Evolutionary conservation across 2,329 filamentous ascomycete species (phyloP).

Genomic region (Plenodomus tracheiphilus): DNA sequence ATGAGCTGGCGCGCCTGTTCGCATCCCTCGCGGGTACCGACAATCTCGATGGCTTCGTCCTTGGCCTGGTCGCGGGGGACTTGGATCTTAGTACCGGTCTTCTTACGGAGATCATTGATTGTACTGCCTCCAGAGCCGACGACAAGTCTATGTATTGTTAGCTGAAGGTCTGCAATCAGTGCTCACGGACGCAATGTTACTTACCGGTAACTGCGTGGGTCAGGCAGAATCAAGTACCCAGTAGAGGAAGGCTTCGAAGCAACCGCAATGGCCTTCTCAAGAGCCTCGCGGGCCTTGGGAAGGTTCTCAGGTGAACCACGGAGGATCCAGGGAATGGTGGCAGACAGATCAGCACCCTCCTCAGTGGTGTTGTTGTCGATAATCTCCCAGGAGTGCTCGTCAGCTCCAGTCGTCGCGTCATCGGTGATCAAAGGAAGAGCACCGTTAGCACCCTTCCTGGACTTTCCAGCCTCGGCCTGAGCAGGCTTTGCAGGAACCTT

Average conservation of each 20-base stretch:
- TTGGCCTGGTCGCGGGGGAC: conserved; percentile 79
- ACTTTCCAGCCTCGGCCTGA: conserved; percentile 50
- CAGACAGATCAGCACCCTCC: conserved; percentile 56
- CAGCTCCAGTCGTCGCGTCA: conserved; percentile 58
- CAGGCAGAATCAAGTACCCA: conserved; percentile 87
- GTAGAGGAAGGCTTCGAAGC: conserved; percentile 70
- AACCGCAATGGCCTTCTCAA: conserved; percentile 73
- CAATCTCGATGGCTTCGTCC: conserved; percentile 86
- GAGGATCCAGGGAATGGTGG: conserved; percentile 85
- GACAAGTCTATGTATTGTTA: conserved; percentile 62
- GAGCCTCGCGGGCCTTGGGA: conserved; percentile 75
- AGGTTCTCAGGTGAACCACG: conserved; percentile 77
- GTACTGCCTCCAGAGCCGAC: conserved; percentile 87
- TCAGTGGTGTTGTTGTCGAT: conserved; percentile 63
- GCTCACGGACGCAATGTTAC: neutral
- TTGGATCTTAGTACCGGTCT: conserved; percentile 91
- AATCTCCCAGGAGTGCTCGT: conserved; percentile 82
- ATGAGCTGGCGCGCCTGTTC: conserved; percentile 90
- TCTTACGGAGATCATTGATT: conserved; percentile 89
- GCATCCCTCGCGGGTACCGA: conserved; percentile 76
- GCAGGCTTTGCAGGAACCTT: conserved; percentile 71
- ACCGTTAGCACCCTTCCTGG: conserved; percentile 59
- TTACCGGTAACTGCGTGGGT: conserved; percentile 76
- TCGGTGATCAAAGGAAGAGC: conserved; percentile 92
- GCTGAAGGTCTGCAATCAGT: neutral